Conservation (phyloP, 805 yeast species). For the Zygosaccharomyces rouxii region DNA sequence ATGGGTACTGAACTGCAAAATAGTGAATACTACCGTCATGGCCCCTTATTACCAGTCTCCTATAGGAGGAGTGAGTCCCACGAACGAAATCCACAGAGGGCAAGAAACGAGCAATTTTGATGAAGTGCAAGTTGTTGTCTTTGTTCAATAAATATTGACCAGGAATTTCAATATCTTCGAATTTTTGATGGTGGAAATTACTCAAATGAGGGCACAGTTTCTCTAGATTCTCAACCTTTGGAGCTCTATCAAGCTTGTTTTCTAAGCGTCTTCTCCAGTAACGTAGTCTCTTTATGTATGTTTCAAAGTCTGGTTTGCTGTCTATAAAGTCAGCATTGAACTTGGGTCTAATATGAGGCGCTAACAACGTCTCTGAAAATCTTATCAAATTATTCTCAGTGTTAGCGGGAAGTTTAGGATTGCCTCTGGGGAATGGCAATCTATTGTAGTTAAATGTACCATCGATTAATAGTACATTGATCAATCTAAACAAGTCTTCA, state of each 20-base stretch:
- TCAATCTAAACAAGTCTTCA: constrained; percentile 91
- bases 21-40: constrained; percentile 89
- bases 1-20: constrained; percentile 95
- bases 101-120: constrained; percentile 87
- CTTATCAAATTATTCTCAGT: constrained; percentile 84
- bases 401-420: constrained; percentile 81
- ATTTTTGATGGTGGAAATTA: constrained; percentile 96
- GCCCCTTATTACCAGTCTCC: constrained; percentile 84
- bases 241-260: constrained; percentile 82
- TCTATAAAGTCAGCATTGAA: constrained; percentile 88
- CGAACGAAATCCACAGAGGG: constrained; percentile 85
- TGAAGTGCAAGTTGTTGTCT: constrained; percentile 84
- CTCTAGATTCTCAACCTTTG: constrained; percentile 76
- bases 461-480: constrained; percentile 87
- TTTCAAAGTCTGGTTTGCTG: constrained; percentile 82
- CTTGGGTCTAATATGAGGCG: constrained; percentile 81
- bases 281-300: constrained; percentile 75
- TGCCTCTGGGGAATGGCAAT: constrained; percentile 79
- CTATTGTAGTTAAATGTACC: constrained; percentile 89
- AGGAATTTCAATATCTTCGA: constrained; percentile 95
- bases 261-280: constrained; percentile 92
- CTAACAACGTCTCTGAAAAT: constrained; percentile 89
- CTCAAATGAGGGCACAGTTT: constrained; percentile 90
- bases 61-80: constrained; percentile 85
- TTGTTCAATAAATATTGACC: constrained; percentile 90